A percentile compares a stretch with the other conserved stretches of the same genome.
Conservation (phyloP, 495 filamentous ascomycete genomes). For the Penicillium arizonense region DNA sequence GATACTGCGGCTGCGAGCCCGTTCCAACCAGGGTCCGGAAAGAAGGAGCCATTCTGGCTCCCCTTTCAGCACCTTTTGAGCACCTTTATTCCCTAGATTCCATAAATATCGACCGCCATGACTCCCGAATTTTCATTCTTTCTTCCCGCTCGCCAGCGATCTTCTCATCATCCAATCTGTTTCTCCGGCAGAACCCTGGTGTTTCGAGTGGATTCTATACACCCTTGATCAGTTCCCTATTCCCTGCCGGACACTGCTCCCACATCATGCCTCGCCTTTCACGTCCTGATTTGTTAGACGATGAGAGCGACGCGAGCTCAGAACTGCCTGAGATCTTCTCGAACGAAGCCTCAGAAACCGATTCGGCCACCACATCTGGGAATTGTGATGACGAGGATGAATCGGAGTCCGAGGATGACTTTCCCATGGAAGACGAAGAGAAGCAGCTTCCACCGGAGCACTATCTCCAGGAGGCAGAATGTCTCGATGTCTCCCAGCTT, state of each 20-base stretch:
- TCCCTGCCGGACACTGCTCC: slow-evolving; percentile 1
- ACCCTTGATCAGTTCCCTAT: slow-evolving; percentile 7
- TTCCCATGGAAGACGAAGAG: slow-evolving; percentile 24
- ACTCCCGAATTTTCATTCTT: slow-evolving; percentile 4
- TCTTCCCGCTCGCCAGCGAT: slow-evolving; percentile 7
- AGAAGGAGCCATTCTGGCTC: neutral
- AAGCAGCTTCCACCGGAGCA: slow-evolving; percentile 22
- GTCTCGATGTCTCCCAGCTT: slow-evolving; percentile 28
- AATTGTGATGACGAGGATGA: too few species aligned
- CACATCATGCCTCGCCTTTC: slow-evolving; percentile 1
- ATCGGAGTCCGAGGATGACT: slow-evolving; percentile 25
- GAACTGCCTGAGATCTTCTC: slow-evolving; percentile 8
- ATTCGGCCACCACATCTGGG: slow-evolving; percentile 13
- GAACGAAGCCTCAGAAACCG: slow-evolving; percentile 10
- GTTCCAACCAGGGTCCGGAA: too few species aligned
- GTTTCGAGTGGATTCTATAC: slow-evolving; percentile 3
- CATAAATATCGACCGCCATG: slow-evolving; percentile 15
- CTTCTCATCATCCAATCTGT: slow-evolving; percentile 4
- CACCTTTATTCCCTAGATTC: slow-evolving; percentile 8
- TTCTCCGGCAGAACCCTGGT: slow-evolving; percentile 5
- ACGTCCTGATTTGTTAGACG: slow-evolving; percentile 6
- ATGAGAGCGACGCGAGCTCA: slow-evolving; percentile 13
- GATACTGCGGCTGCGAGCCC: too few species aligned
- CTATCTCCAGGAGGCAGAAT: slow-evolving; percentile 24
- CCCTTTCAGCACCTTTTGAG: neutral